These are phyloP conservation scores for Pythium scleroteichum DNA, from an alignment of 352 stramenopile species.

Conservation along the genomic window DNA sequence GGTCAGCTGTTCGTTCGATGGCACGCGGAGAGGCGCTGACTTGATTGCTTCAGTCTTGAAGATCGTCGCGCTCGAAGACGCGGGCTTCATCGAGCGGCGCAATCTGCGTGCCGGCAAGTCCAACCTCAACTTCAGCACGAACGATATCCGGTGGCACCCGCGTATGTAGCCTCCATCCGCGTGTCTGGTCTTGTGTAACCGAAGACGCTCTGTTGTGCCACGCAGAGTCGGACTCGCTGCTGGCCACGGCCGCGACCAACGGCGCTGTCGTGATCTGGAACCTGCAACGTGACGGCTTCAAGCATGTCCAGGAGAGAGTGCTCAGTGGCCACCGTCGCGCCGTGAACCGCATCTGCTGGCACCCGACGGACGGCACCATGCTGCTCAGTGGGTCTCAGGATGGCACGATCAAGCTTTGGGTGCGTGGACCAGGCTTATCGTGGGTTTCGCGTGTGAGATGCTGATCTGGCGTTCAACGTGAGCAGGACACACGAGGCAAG, in stretches of 20 bases:
- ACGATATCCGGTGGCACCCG: constrained; percentile 89
- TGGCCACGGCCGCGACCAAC: constrained; percentile 85
- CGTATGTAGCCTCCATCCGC: constrained; percentile 40
- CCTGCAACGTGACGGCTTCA: constrained; percentile 84
- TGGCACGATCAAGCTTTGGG: constrained; percentile 87
- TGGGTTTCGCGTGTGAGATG: neutral
- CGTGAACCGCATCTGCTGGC: constrained; percentile 90
- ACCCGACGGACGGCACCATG: constrained; percentile 74
- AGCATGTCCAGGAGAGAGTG: constrained; percentile 85
- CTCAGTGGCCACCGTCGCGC: constrained; percentile 78
- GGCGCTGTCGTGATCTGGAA: constrained; percentile 88
- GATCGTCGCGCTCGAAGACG: constrained; percentile 74
- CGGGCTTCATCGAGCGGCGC: constrained; percentile 80
- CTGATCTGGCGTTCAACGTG: neutral
- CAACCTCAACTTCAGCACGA: constrained; percentile 88
- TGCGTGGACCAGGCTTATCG: constrained; percentile 31
- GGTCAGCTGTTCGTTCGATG: neutral
- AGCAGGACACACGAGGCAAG: constrained; percentile 70
- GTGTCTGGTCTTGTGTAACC: too few species aligned
- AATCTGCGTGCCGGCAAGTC: constrained; percentile 85
- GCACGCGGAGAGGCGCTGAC: neutral
- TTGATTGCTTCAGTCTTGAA: constrained; percentile 61
- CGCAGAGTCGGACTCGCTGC: constrained; percentile 77
- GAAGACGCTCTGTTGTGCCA: neutral
- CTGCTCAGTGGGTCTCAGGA: constrained; percentile 88